Evolutionary conservation across 2,329 filamentous ascomycete genomes (phyloP), one percentile per base, ranked within the genome.

Genomic region (Nemania sp.): DNA sequence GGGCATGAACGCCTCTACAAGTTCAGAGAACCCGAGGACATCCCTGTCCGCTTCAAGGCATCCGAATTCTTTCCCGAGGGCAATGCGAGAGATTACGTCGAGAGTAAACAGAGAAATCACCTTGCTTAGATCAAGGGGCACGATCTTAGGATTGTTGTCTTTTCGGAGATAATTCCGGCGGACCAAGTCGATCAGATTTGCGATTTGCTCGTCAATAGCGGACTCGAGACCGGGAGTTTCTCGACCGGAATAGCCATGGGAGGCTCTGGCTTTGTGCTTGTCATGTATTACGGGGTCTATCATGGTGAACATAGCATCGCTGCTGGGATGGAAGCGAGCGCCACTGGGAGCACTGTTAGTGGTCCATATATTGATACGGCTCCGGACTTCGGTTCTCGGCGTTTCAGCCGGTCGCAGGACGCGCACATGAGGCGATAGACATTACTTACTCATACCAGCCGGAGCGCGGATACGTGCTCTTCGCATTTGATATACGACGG

Each of bases 51-150:
- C 53, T 14, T 50, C 47, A 12, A 66, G 42, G 31, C 58, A 61
- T 4, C 65, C 63, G 41, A 67, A 65, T 23, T 63, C 63, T 28
- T 61, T 54, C 9, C 64, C 64, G 11, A 64, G 63, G 3, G 60
- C 61, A 36, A 58, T 34, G 6, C 53, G 54, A 2, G 64, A 63
- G 20, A 67, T 66, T 6, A 60, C 51, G 28, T 67, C 65, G 11
- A 66, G 40, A 20, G 61, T 59, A 26, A 63, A 67, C 22, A 56
- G 57, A 34, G 43, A 51, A 7, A 59, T 31, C 11, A 55, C 31
- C 24, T 53, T 42, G 15, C 57, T 53, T 6, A 66, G 48, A 19
- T 65, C 64, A 28, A 64, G 40, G 11, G 54, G 53, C 3, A 34
- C 8, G 28, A 39, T 30, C 19, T 8, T 23, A n/a, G 50, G 48